A percentile compares a stretch with the other conserved stretches of the same genome.
These are phyloP conservation scores for Lolium multiflorum DNA, from an alignment of 176 grass and related monocot genomes.

Conservation along the genomic window DNA sequence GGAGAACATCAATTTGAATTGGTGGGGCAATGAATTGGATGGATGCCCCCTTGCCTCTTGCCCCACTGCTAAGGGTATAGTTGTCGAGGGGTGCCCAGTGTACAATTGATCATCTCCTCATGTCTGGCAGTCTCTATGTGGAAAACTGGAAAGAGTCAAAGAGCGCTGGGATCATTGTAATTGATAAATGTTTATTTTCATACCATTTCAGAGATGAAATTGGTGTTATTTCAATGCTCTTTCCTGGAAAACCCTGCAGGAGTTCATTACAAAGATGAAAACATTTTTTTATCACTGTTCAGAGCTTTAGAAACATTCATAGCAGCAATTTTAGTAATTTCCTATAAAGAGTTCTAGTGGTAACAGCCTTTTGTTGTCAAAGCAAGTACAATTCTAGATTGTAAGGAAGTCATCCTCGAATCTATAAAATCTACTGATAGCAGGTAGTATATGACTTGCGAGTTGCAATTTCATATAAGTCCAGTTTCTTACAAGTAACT, in stretches of 20 bases:
- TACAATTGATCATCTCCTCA: conserved; percentile 38
- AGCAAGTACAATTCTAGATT: not conserved
- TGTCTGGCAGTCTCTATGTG: not conserved
- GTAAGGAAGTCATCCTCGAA: not conserved
- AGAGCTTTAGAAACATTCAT: not conserved
- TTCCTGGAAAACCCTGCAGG: not conserved
- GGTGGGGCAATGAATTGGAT: conserved; percentile 93
- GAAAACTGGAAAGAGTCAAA: not conserved
- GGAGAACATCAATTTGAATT: conserved; percentile 72
- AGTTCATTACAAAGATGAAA: not conserved
- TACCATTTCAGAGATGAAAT: conserved; percentile 20
- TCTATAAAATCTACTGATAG: not conserved
- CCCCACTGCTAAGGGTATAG: conserved; percentile 77
- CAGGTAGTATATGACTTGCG: not conserved
- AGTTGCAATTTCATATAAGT: not conserved
- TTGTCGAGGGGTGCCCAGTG: conserved; percentile 76
- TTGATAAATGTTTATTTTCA: conserved; percentile 31
- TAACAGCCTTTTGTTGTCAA: not conserved
- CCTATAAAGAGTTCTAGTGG: not conserved
- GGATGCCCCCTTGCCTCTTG: conserved; percentile 84
- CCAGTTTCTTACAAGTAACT: not conserved
- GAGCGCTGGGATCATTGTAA: conserved; percentile 15
- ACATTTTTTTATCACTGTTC: not conserved
- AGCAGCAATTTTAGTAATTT: not conserved
- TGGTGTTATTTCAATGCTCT: not conserved